phyloP scores from a whole-genome alignment of 148 eudicot genomes.

The Rheum nobile region DNA sequence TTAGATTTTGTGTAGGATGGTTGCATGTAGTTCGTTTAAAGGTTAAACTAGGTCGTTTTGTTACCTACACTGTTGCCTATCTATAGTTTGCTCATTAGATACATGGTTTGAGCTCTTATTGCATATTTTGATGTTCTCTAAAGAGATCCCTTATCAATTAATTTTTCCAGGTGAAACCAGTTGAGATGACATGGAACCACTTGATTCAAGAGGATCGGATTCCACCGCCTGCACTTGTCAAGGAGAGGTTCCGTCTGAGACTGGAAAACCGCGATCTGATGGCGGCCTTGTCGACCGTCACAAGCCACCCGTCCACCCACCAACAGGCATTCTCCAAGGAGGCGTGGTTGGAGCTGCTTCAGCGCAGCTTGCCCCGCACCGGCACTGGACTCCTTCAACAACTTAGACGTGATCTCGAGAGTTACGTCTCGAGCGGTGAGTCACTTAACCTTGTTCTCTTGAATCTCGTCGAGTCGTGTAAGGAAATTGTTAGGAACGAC shows the following conservation, averaged over 20 bases:
- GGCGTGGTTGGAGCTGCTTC: slow-evolving; percentile 49
- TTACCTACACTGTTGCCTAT: too few relatives aligned
- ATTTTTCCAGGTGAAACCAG: slow-evolving; percentile 30
- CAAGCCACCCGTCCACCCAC: slow-evolving; percentile 31
- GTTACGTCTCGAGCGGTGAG: slow-evolving; percentile 19
- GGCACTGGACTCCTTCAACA: slow-evolving; percentile 30
- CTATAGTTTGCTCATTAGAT: neutral
- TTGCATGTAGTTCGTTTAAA: too few relatives aligned
- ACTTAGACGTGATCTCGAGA: slow-evolving; percentile 29
- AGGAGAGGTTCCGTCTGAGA: slow-evolving; percentile 56
- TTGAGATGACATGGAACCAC: slow-evolving; percentile 77
- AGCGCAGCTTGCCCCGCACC: slow-evolving; percentile 28
- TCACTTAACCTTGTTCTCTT: slow-evolving; percentile 26
- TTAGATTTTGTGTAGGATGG: too few relatives aligned
- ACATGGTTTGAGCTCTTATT: neutral
- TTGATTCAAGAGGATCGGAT: slow-evolving; percentile 31
- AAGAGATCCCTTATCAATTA: neutral
- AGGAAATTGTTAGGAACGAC: slow-evolving; percentile 32
- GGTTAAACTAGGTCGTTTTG: too few relatives aligned
- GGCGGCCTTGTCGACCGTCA: slow-evolving; percentile 47
- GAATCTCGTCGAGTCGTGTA: slow-evolving; percentile 43
- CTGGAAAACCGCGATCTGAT: slow-evolving; percentile 35
- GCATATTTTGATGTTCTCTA: neutral
- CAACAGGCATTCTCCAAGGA: slow-evolving; percentile 45
- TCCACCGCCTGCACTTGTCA: slow-evolving; percentile 57